These are phyloP conservation scores for Rhodotorula sp. DNA, from an alignment of 1,284 basidiomycete species.

Conservation along the genomic window DNA sequence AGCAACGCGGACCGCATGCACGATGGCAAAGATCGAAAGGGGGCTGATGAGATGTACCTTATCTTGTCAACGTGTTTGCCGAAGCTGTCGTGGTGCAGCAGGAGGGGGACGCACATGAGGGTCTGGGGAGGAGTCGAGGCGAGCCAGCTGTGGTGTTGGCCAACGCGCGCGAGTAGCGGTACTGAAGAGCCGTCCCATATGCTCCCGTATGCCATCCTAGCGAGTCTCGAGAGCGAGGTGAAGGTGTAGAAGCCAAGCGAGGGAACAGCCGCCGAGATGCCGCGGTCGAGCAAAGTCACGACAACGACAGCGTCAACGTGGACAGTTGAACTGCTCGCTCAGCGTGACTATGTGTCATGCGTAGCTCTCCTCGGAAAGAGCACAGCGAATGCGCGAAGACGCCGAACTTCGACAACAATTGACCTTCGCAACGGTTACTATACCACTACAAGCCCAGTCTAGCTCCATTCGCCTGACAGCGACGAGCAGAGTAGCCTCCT, in stretches of 20 bases:
- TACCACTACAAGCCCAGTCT: too few species aligned
- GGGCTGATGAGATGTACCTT: conserved; percentile 10
- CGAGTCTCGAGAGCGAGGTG: neutral
- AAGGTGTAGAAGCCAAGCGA: neutral
- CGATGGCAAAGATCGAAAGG: conserved; percentile 35
- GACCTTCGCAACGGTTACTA: too few species aligned
- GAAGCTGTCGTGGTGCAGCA: neutral
- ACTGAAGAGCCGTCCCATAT: conserved; percentile 21
- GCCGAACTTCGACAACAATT: too few species aligned
- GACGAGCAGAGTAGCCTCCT: too few species aligned
- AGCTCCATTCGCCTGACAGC: too few species aligned
- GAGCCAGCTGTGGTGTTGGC: conserved; percentile 9
- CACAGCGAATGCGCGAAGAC: too few species aligned
- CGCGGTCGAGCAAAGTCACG: too few species aligned
- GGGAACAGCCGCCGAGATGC: neutral
- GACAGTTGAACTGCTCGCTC: too few species aligned
- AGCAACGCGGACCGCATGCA: conserved; percentile 34
- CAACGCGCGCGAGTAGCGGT: conserved; percentile 12
- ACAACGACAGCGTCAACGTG: too few species aligned
- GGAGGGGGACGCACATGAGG: conserved; percentile 9
- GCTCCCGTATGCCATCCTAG: neutral
- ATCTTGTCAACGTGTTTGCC: neutral
- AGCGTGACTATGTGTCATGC: too few species aligned
- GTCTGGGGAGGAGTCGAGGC: conserved; percentile 15
- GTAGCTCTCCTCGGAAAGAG: too few species aligned